Evolutionary conservation across 2,329 filamentous ascomycete species (phyloP).

Genomic region (Lachnellula arida): DNA sequence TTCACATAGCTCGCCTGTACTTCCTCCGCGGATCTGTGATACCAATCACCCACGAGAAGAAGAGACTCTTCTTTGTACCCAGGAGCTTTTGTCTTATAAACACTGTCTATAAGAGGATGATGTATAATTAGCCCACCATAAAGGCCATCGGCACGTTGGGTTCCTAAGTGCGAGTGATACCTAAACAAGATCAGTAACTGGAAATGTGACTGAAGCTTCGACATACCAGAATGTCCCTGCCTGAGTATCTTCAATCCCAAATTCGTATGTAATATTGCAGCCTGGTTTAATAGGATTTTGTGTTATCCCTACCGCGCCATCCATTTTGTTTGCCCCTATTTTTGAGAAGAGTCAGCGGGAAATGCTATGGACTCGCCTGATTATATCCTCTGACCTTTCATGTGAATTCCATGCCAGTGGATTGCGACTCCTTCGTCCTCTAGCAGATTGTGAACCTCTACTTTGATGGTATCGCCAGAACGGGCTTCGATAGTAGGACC

Average conservation of each 20-base stretch:
- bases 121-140: slow-evolving; percentile 43
- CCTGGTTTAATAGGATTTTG: slow-evolving; percentile 3
- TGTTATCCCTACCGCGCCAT: slow-evolving; percentile 11
- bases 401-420: slow-evolving; percentile 45
- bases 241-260: slow-evolving; percentile 3
- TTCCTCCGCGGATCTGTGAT: slow-evolving; percentile 37
- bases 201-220: not conserved
- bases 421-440: slow-evolving; percentile 37
- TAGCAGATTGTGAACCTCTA: slow-evolving; percentile 40
- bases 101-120: slow-evolving; percentile 22
- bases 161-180: slow-evolving; percentile 41
- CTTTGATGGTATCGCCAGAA: slow-evolving; percentile 40
- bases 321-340: slow-evolving; percentile 19
- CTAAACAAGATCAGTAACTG: slow-evolving; percentile 31
- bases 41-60: slow-evolving; percentile 44
- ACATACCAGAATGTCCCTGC: slow-evolving; percentile 8
- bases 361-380: not conserved
- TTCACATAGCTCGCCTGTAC: slow-evolving; percentile 40
- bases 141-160: slow-evolving; percentile 40
- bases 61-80: slow-evolving; percentile 37
- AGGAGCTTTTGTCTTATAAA: slow-evolving; percentile 17
- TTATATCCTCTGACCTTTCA: slow-evolving; percentile 31
- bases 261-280: slow-evolving; percentile 4
- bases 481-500: slow-evolving; percentile 45
- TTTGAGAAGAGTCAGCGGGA: not conserved